Evolutionary conservation across 169 alveolate species (phyloP).

Genomic region (Plasmodium fragile): DNA sequence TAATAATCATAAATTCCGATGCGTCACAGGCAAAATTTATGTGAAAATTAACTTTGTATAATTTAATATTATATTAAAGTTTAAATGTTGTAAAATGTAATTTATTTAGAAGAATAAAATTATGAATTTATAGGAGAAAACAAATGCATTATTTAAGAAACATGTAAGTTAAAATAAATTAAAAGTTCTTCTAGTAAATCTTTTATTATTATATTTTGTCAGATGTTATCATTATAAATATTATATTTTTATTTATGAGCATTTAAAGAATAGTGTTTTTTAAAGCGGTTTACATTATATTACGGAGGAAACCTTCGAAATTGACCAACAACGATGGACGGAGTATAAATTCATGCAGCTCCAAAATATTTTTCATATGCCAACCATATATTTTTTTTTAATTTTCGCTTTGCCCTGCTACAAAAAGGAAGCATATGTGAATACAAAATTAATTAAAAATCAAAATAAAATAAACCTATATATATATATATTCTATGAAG

Average conservation of each 20-base stretch:
- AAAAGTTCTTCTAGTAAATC: background rate
- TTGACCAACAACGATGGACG: background rate
- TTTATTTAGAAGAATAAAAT: background rate
- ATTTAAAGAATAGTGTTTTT: background rate
- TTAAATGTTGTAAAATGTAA: background rate
- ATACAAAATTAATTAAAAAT: background rate
- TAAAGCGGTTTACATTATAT: background rate
- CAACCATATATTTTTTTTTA: background rate
- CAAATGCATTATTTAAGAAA: background rate
- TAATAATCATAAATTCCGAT: background rate
- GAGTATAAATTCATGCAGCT: background rate
- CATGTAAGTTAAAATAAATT: background rate
- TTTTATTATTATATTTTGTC: background rate
- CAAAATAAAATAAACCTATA: background rate
- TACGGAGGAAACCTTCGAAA: background rate
- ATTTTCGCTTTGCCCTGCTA: background rate
- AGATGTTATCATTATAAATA: background rate
- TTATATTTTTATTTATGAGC: background rate
- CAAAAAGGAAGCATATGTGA: background rate
- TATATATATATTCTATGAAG: background rate
- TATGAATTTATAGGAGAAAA: background rate
- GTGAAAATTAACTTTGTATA: background rate
- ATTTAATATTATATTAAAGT: background rate
- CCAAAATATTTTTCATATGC: background rate
- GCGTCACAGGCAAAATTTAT: background rate